Base-by-base conservation (phyloP, 306 rosid species). In the Mimosa pudica region DNA sequence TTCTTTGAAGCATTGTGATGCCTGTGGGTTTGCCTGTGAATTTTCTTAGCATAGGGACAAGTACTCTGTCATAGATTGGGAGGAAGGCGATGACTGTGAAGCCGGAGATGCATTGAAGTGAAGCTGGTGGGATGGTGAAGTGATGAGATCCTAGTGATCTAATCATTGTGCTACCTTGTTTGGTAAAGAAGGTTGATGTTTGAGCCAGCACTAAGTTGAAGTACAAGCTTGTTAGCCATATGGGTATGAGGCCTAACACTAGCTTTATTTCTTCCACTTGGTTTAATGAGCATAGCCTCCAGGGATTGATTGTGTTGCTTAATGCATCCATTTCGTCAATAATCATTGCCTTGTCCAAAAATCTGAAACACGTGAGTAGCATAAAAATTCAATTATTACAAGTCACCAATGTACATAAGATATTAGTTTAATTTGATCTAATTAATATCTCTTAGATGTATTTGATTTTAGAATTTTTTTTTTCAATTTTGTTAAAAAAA, bases 231-330 rank as follows among this genome's bases (percentile, higher is more conserved):
- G 66, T 24, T 61, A 61, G 38, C 66, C 66, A 61, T 61, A 61
- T 61, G 17, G 66, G 92, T 6, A 88, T 71, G 11, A 88, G 77
- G 12, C 89, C 82, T 6, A 82, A 30, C 9, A 86, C 74, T 9
- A 79, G 81, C 84, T 86, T 88, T 44, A 79, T 86, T 78, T 88
- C 87, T 84, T 86, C 89, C 36, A 88, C 92, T 79, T 88, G 88
- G 45, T 24, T 69, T 11, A 75, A 51, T 3, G 89, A 64, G 82
- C 92, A 86, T 41, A 86, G 47, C 63, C 89, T 86, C 88, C 92
- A 88, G 2, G 81, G 89, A 7, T 86, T 70, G 44, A 79, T 78
- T 0, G 11, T 46, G 11, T 55, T 79, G 10, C 74, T 81, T 61
- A 79, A 77, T 13, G 75, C 72, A 63, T 88, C 91, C 8, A 14